These are phyloP conservation scores for Ogataea paraovalis DNA, from an alignment of 805 yeast genomes.

Conservation along the genomic window DNA sequence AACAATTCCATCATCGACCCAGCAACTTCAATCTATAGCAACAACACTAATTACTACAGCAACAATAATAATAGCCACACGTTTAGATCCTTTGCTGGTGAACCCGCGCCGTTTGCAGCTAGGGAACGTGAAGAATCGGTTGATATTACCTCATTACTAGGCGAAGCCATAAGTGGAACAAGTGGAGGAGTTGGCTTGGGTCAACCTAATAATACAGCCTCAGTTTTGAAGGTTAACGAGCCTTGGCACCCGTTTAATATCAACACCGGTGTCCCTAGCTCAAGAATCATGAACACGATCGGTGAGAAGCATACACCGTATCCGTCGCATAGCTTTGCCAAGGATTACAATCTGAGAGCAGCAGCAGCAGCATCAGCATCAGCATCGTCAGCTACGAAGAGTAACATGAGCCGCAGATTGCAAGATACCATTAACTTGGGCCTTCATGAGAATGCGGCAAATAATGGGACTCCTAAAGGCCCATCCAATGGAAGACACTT, in stretches of 20 bases:
- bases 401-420: not conserved
- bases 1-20: slow-evolving; percentile 7
- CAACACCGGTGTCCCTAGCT: not conserved
- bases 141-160: slow-evolving; percentile 21
- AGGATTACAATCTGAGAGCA: not conserved
- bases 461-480: no score
- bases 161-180: not conserved
- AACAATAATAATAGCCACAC: not conserved
- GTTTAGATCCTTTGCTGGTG: not conserved
- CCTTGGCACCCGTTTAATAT: slow-evolving; percentile 24
- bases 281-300: no score
- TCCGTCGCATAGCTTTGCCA: not conserved
- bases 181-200: not conserved
- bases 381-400: no score
- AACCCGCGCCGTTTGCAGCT: not conserved
- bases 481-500: slow-evolving; percentile 3
- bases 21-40: not conserved
- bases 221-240: slow-evolving; percentile 11
- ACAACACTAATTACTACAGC: not conserved
- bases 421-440: not conserved
- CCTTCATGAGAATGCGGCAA: no score
- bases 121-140: slow-evolving; percentile 17
- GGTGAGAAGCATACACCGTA: not conserved
- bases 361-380: not conserved
- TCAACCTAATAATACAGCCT: no score